Evolutionary conservation across 1,139 yeast species (phyloP).

Genomic region (Pichia sp.): DNA sequence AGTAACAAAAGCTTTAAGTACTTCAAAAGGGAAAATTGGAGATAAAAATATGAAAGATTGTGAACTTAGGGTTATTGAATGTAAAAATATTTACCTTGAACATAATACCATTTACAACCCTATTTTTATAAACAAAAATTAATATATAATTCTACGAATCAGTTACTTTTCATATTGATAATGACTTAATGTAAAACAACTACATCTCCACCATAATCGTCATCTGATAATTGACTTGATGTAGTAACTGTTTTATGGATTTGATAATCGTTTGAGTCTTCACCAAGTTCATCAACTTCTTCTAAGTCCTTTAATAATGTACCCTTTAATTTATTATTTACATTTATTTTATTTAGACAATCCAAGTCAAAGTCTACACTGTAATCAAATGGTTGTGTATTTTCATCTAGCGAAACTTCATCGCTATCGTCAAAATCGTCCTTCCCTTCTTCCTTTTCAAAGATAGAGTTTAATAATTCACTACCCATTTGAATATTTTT

Average conservation of each 20-base stretch:
- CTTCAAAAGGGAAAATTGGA: slow-evolving; percentile 32
- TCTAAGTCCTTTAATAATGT: slow-evolving; percentile 13
- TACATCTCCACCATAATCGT: slow-evolving; percentile 23
- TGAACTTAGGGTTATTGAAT: slow-evolving; percentile 34
- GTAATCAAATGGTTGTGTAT: slow-evolving; percentile 13
- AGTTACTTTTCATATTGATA: too few species aligned
- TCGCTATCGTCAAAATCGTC: slow-evolving; percentile 2
- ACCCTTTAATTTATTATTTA: slow-evolving; percentile 8
- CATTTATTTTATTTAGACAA: slow-evolving; percentile 12
- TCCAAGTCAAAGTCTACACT: slow-evolving; percentile 19
- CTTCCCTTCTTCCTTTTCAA: slow-evolving; percentile 7
- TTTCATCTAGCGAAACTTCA: slow-evolving; percentile 11
- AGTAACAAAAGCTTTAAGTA: slow-evolving; percentile 34
- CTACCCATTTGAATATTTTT: slow-evolving; percentile 18
- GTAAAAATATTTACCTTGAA: slow-evolving; percentile 27
- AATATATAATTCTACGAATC: not conserved
- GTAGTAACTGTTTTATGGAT: not conserved
- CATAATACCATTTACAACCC: slow-evolving; percentile 19
- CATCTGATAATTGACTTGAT: slow-evolving; percentile 10
- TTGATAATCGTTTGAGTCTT: not conserved
- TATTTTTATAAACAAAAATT: slow-evolving; percentile 4
- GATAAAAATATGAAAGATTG: slow-evolving; percentile 36
- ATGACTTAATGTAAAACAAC: slow-evolving; percentile 1
- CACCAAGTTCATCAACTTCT: slow-evolving; percentile 7
- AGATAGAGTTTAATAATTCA: slow-evolving; percentile 13